These are phyloP conservation scores for Suillus subaureus DNA, from an alignment of 768 basidiomycete genomes.

Conservation along the genomic window DNA sequence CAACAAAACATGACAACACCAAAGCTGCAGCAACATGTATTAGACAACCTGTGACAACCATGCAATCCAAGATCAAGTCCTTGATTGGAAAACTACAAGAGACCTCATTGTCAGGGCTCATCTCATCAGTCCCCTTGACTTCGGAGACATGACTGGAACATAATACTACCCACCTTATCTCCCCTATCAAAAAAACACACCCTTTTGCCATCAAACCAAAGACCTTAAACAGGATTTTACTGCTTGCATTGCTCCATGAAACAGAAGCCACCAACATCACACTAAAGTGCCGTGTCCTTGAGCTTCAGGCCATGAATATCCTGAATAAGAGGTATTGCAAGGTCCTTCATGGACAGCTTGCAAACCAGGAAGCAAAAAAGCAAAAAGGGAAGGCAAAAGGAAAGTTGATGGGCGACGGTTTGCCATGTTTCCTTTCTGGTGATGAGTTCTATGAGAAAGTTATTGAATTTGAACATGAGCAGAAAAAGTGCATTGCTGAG, in stretches of 20 bases:
- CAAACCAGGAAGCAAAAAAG: constrained; percentile 10
- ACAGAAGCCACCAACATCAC: constrained; percentile 1
- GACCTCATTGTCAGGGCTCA: constrained; percentile 10
- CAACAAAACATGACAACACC: constrained; percentile 2
- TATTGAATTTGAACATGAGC: constrained; percentile 12
- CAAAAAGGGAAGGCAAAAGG: background rate
- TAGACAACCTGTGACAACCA: background rate
- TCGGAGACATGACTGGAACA: constrained; percentile 7
- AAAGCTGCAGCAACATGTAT: background rate
- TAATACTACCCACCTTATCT: background rate
- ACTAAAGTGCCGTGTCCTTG: background rate
- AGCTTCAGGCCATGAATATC: constrained; percentile 7
- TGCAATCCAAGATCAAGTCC: background rate
- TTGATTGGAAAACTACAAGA: constrained; percentile 6
- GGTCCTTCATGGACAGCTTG: constrained; percentile 2
- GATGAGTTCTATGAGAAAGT: constrained; percentile 13
- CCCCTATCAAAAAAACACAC: background rate
- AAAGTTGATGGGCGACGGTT: constrained; percentile 5
- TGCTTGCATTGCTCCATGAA: constrained; percentile 4
- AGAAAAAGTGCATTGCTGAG: constrained; percentile 4
- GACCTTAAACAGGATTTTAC: constrained; percentile 5
- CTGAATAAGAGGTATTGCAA: constrained; percentile 12
- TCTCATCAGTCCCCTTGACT: background rate
- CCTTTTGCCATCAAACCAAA: background rate
- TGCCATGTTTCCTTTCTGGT: constrained; percentile 9